Base-by-base conservation (phyloP, 139 green algal species). In the Tetratostichococcus sp. region DNA sequence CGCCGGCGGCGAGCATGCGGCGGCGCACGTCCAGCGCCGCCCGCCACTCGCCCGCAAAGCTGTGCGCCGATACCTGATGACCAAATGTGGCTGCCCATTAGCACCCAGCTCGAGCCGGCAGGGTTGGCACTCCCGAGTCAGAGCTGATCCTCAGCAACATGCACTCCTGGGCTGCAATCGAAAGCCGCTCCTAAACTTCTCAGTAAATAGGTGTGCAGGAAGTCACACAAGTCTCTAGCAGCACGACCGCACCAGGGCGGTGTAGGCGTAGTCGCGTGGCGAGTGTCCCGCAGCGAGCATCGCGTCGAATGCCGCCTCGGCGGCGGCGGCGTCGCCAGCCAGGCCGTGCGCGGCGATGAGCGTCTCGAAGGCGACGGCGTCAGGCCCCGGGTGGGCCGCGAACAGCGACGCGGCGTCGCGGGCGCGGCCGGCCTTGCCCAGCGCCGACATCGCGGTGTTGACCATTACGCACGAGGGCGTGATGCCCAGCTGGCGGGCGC, bases 381-480 rank as follows among this genome's bases (percentile, higher is more conserved):
- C 92, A 4, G 84, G 87, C 35, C 62, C 74, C 33, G 80, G 74
- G 30, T 86, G 79, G 30, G 73, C 32, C 0, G n/a, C 67, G 59
- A 95, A 94, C 68, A 97, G 83, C 30, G 71, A 71, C 66, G 91
- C 86, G 1, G 87, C 91, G 8, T 84, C 76, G 2, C 84, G 76
- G 21, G 87, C 65, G 73, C 88, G 87, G 1, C 87, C 86, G 2
- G 84, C 84, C 83, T 93, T 94, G 62, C 84, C 91, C 6, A 92
- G 86, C 19, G 92, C 92, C 0, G 79, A 89, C 42, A 97, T 87
- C 42, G 92, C 92, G 11, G 86, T 94, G 78, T 93, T 93, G 84
- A 88, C 89, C 88, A 96, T 95, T 35, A 93, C 85, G 19, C 79
- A 88, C 70, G 90, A 91, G 81, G 82, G 92, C 69, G 50, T 21